Evolutionary conservation across 768 basidiomycete genomes (phyloP).

Genomic region (Panaeolus papilionaceus): DNA sequence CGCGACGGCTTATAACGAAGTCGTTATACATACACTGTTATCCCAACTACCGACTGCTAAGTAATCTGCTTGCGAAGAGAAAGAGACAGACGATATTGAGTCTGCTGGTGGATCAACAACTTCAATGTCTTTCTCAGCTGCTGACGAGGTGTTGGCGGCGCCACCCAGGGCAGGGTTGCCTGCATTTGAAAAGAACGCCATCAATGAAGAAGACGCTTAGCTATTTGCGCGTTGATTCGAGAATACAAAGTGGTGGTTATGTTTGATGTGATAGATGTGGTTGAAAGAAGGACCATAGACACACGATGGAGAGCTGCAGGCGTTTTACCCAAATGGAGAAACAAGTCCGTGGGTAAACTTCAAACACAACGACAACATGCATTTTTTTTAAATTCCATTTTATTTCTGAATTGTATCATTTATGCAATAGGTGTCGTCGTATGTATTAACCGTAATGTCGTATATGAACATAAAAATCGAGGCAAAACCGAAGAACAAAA

Average conservation of each 20-base stretch:
- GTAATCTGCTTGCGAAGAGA: slow-evolving; percentile 86
- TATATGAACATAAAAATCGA: slow-evolving; percentile 6
- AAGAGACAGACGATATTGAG: slow-evolving; percentile 85
- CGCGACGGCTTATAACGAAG: background rate
- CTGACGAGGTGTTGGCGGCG: slow-evolving; percentile 41
- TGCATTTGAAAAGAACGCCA: slow-evolving; percentile 49
- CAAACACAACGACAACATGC: background rate
- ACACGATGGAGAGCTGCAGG: slow-evolving; percentile 10
- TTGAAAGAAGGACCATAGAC: slow-evolving; percentile 7
- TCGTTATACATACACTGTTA: slow-evolving; percentile 71
- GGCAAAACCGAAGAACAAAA: background rate
- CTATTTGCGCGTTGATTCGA: slow-evolving; percentile 4
- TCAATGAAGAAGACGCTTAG: slow-evolving; percentile 23
- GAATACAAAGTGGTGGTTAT: background rate
- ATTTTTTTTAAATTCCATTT: background rate
- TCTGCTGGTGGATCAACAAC: slow-evolving; percentile 83
- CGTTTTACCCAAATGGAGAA: slow-evolving; percentile 11
- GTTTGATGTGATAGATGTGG: slow-evolving; percentile 10
- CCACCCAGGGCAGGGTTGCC: slow-evolving; percentile 35
- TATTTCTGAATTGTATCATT: background rate
- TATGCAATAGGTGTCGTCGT: background rate
- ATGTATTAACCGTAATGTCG: slow-evolving; percentile 1
- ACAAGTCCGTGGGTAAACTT: background rate
- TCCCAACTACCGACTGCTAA: slow-evolving; percentile 96
- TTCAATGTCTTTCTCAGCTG: slow-evolving; percentile 79